phyloP scores from a whole-genome alignment of 2,329 filamentous ascomycete genomes.

The Aureobasidium sp. region DNA sequence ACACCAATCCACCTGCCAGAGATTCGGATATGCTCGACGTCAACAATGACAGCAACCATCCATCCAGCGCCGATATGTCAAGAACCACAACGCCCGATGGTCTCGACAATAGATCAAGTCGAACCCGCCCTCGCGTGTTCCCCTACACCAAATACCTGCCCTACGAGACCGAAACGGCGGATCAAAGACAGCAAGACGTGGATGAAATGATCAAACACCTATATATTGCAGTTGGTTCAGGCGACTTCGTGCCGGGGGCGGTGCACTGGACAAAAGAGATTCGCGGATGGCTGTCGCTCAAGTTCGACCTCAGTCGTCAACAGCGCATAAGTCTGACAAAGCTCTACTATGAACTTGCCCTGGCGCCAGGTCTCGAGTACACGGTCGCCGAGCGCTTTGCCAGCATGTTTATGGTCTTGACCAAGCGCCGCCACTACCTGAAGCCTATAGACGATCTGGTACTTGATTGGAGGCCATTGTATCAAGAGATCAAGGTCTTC shows the following conservation, averaged over 20 bases:
- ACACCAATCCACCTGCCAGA: neutral
- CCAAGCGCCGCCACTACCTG: constrained; percentile 97
- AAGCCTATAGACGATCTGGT: constrained; percentile 82
- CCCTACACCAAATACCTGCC: constrained; percentile 87
- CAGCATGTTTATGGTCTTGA: constrained; percentile 91
- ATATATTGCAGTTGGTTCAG: constrained; percentile 82
- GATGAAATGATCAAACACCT: constrained; percentile 87
- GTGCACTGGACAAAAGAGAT: constrained; percentile 97
- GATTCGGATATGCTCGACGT: neutral
- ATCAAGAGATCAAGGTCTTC: constrained; percentile 84
- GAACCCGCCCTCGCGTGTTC: constrained; percentile 73
- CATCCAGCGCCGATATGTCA: constrained; percentile 58
- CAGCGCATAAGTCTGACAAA: constrained; percentile 76
- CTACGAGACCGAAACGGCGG: constrained; percentile 75
- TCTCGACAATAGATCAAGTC: constrained; percentile 48
- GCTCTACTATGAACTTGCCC: constrained; percentile 87
- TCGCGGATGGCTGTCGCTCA: constrained; percentile 87
- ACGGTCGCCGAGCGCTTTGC: constrained; percentile 80
- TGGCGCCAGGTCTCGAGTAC: constrained; percentile 82
- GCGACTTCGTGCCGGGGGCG: constrained; percentile 89
- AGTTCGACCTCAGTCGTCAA: constrained; percentile 88
- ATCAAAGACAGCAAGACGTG: constrained; percentile 68
- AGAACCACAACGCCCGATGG: constrained; percentile 73
- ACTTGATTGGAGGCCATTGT: constrained; percentile 88
- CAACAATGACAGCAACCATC: neutral